phyloP scores from a whole-genome alignment of 2,329 filamentous ascomycete genomes.

The Raffaelea albimanens region DNA sequence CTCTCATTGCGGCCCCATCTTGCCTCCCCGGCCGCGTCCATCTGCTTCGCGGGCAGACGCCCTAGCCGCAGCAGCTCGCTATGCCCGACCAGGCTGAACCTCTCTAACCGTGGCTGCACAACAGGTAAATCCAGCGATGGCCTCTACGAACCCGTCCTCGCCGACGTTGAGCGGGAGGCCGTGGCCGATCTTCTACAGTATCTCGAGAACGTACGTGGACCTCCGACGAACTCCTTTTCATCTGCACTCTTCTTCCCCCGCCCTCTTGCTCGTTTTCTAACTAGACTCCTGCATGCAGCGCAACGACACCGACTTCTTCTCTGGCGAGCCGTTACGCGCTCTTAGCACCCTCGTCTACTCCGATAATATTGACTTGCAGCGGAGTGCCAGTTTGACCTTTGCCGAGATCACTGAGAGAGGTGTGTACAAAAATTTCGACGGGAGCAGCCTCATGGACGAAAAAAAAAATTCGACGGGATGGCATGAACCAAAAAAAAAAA shows the following conservation, averaged over 20 bases:
- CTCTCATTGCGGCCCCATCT: too few relatives aligned
- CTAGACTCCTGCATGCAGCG: slow-evolving; percentile 45
- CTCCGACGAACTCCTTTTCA: too few relatives aligned
- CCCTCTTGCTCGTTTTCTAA: too few relatives aligned
- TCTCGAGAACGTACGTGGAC: slow-evolving; percentile 74
- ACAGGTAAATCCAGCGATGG: slow-evolving; percentile 69
- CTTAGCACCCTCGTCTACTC: slow-evolving; percentile 96
- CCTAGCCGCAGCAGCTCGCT: too few relatives aligned
- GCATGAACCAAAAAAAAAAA: not conserved
- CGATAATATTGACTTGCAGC: slow-evolving; percentile 94
- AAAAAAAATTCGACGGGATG: too few relatives aligned
- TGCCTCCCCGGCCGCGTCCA: too few relatives aligned
- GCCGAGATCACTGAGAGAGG: slow-evolving; percentile 98
- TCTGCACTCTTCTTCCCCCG: too few relatives aligned
- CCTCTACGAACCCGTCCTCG: slow-evolving; percentile 77
- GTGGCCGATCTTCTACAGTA: slow-evolving; percentile 93
- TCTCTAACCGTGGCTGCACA: slow-evolving; percentile 4
- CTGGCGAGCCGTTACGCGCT: slow-evolving; percentile 85
- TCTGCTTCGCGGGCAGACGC: too few relatives aligned
- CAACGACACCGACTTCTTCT: slow-evolving; percentile 96
- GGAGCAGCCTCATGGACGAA: too few relatives aligned
- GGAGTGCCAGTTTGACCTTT: slow-evolving; percentile 95
- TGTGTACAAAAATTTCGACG: slow-evolving; percentile 32
- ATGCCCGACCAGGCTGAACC: too few relatives aligned
- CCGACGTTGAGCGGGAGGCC: slow-evolving; percentile 92